A percentile compares a stretch with the other conserved stretches of the same genome.
phyloP scores from a whole-genome alignment of 106 monocot genomes.

The Amphibolis antarctica region DNA sequence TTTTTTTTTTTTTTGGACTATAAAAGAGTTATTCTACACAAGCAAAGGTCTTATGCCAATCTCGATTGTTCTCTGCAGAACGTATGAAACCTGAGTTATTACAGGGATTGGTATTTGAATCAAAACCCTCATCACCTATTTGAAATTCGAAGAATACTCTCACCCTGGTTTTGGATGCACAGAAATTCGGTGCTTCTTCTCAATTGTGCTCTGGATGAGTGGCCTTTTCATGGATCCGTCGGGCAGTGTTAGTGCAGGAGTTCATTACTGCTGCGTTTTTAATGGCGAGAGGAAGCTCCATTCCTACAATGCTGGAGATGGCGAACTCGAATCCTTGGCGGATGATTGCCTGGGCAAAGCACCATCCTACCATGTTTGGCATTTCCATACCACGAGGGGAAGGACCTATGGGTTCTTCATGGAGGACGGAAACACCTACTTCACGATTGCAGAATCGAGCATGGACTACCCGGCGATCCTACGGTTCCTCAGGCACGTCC shows the following conservation, averaged over 20 bases:
- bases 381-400: slow-evolving; percentile 8
- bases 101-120: too few species aligned
- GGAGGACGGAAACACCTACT: slow-evolving; percentile 4
- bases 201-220: neutral
- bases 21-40: too few species aligned
- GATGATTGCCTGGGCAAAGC: slow-evolving; percentile 14
- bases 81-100: too few species aligned
- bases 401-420: slow-evolving; percentile 14
- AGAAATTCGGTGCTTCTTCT: neutral
- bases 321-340: slow-evolving; percentile 11
- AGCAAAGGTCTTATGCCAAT: too few species aligned
- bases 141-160: too few species aligned
- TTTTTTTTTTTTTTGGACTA: too few species aligned
- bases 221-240: neutral
- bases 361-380: slow-evolving; percentile 16
- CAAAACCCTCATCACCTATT: too few species aligned
- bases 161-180: too few species aligned
- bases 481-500: slow-evolving; percentile 4
- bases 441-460: slow-evolving; percentile 8
- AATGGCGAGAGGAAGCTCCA: slow-evolving; percentile 8
- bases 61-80: too few species aligned
- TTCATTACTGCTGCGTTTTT: slow-evolving; percentile 16
- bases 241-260: neutral
- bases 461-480: slow-evolving; percentile 1
- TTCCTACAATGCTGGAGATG: slow-evolving; percentile 11